Evolutionary conservation across 106 monocot species (phyloP).

Genomic region (Dendrobium chrysotoxum): DNA sequence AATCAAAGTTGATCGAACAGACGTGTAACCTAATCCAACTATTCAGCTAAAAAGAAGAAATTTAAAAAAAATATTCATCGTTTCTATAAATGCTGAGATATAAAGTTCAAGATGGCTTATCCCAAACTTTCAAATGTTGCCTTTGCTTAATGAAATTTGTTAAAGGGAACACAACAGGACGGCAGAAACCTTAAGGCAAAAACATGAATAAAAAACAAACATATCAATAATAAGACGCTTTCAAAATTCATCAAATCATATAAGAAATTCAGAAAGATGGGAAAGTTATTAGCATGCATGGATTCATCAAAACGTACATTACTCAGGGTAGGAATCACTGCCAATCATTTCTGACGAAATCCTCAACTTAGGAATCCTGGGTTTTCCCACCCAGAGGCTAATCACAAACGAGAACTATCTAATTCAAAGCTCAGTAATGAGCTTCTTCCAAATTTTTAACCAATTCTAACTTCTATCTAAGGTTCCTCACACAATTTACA

Average conservation of each 20-base stretch:
- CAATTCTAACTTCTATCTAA: not conserved
- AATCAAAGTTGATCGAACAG: not conserved
- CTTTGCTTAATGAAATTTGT: not conserved
- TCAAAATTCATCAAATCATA: not conserved
- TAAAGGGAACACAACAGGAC: not conserved
- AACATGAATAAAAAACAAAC: not conserved
- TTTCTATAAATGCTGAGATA: not conserved
- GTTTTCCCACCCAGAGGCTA: not conserved
- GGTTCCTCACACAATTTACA: not conserved
- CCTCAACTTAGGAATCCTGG: not conserved
- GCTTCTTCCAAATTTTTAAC: not conserved
- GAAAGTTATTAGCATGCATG: not conserved
- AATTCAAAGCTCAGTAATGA: not conserved
- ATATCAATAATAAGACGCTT: not conserved
- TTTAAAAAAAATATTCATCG: not conserved
- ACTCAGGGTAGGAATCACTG: not conserved
- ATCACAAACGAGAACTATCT: not conserved
- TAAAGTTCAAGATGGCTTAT: not conserved
- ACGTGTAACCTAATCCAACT: not conserved
- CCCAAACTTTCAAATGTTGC: not conserved
- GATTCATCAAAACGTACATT: not conserved
- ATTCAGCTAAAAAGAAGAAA: not conserved
- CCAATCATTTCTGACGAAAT: not conserved
- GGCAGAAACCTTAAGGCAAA: not conserved
- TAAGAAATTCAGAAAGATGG: not conserved